Base-by-base conservation (phyloP, 495 filamentous ascomycete genomes). In the Pyrenula massariospora region DNA sequence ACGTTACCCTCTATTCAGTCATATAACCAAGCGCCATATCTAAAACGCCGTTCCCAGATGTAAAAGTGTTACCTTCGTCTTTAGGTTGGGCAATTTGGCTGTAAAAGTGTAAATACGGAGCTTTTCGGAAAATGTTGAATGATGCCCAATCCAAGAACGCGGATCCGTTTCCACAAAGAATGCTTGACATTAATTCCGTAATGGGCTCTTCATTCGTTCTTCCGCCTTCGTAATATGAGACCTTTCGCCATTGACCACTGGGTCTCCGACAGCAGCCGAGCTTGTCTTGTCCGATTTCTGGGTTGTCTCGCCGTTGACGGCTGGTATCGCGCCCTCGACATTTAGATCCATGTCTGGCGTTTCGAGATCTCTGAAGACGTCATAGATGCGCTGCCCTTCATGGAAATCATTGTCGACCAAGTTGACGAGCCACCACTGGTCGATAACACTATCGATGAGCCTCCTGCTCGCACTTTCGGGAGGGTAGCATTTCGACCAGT, bases 341-440 rank as follows among this genome's bases (percentile, higher is more conserved):
- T 71, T 70, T 47, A 65, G 59, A 8, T 90, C 78, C 42, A 91
- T 69, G 58, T 87, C 78, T 54, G 81, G 72, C 50, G 91, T 80
- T 51, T 76, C 68, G 3, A 99, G 71, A 25, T 82, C 89, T n/a
- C 88, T 80, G 69, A 99, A 93, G 10, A 97, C 72, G 10, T 84
- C 76, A 63, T 94, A 96, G 64, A 98, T 85, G 21, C 80, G 82
- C 53, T 81, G 74, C 12, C 77, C 76, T 56, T 87, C 75, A 67
- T 90, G 87, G 81, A 97, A 98, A 66, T 98, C 91, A 65, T 98
- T 98, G 73, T 98, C 86, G 8, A 98, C 92, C 58, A 99, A 96
- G 67, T 99, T 99, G 60, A 97, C 77, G 57, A 99, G 73, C 65
- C 88, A 91, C 89, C 92, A 97, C 24, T 78, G 80, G 56, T 95